phyloP scores from a whole-genome alignment of 2,329 filamentous ascomycete genomes.

The Alternaria novae-zelandiae region DNA sequence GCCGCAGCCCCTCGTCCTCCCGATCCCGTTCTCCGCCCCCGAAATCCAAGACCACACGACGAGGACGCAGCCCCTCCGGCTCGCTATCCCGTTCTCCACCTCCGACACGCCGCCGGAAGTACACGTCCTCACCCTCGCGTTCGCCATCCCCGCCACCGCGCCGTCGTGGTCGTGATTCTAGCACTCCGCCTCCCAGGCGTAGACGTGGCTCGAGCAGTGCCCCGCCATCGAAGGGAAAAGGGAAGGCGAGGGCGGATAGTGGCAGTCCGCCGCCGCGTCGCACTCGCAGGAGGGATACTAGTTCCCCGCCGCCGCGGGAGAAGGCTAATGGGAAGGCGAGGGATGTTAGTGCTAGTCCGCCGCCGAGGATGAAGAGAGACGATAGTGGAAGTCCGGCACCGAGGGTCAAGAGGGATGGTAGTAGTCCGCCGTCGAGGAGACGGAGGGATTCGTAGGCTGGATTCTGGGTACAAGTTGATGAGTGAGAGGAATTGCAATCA shows the following conservation, averaged over 20 bases:
- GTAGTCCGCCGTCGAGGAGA: constrained; percentile 5
- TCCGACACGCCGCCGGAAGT: constrained; percentile 4
- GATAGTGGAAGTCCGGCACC: constrained; percentile 2
- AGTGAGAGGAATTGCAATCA: background rate
- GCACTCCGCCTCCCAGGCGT: constrained; percentile 2
- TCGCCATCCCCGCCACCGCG: background rate
- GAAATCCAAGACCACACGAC: constrained; percentile 16
- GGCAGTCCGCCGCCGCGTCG: background rate
- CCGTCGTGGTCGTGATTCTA: background rate
- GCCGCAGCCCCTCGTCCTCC: constrained; percentile 27
- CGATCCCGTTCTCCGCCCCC: constrained; percentile 25
- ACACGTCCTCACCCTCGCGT: background rate
- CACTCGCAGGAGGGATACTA: background rate
- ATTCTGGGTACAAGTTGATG: background rate
- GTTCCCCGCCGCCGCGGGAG: background rate
- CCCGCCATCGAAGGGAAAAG: background rate
- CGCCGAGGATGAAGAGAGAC: constrained; percentile 1
- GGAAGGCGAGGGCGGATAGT: background rate
- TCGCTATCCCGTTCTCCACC: constrained; percentile 14
- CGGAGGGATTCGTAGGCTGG: background rate
- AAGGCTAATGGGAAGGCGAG: background rate
- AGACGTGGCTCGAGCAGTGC: constrained; percentile 8
- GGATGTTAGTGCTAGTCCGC: background rate
- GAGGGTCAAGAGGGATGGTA: constrained; percentile 5
- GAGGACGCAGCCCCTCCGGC: constrained; percentile 21